These are phyloP conservation scores for Fusarium buharicum DNA, from an alignment of 2,329 filamentous ascomycete species.

Conservation along the genomic window DNA sequence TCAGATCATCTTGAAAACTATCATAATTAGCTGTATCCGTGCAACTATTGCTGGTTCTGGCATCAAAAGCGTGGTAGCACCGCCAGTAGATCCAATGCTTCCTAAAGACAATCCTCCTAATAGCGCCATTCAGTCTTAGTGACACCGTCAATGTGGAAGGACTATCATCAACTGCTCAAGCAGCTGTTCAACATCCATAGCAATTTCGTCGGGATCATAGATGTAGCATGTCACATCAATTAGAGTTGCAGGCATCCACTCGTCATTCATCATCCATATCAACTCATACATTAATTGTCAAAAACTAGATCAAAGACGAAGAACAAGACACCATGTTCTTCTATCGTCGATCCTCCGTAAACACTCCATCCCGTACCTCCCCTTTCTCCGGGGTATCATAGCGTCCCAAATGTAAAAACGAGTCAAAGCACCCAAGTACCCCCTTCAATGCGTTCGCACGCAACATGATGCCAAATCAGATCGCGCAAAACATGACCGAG, in stretches of 20 bases:
- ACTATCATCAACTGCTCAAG: no score
- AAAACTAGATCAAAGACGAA: conserved; percentile 26
- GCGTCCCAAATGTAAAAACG: conserved; percentile 33
- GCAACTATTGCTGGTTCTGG: no score
- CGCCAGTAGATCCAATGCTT: no score
- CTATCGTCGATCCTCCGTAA: conserved; percentile 9
- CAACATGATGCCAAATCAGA: conserved; percentile 28
- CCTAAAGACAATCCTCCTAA: no score
- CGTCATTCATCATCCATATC: conserved; percentile 8
- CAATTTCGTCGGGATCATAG: no score
- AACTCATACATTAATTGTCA: conserved; percentile 34
- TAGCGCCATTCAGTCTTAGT: no score
- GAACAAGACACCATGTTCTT: conserved; percentile 16
- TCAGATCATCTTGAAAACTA: background rate
- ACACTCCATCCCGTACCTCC: conserved; percentile 24
- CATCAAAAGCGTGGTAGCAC: no score
- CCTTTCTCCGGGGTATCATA: conserved; percentile 40
- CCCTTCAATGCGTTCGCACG: conserved; percentile 25
- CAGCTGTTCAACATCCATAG: no score
- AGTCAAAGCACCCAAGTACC: conserved; percentile 27
- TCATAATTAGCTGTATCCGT: background rate
- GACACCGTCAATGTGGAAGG: no score
- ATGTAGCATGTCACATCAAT: no score
- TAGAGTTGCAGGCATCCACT: background rate
- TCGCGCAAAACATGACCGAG: conserved; percentile 23